Base-by-base conservation (phyloP, 176 grass and related monocot species). In the Echinochloa phyllopogon region DNA sequence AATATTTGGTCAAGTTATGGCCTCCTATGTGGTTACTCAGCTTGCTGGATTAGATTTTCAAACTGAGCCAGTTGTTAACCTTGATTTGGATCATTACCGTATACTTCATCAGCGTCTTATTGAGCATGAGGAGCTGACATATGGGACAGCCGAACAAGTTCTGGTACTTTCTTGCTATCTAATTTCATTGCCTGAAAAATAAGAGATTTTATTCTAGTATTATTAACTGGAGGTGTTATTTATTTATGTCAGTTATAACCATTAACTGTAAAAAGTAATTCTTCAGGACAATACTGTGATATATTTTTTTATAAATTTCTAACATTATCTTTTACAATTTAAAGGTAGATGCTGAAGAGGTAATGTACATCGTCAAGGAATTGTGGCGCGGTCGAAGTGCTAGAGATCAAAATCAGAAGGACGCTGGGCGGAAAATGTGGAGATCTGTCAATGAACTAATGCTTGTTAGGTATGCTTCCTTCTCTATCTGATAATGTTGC, bases 1-100 rank as follows among this genome's bases (percentile, higher is more conserved):
- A 87, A 96, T 98, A 84, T 94, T 98, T 79, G 93, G 96, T 72
- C 96, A 98, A 83, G 83, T 98, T 81, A 96, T 98, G 96, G 93
- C 96, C 5, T 94, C 96, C 15, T 95, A 94, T 80, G 91, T 98
- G 80, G 16, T 83, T 76, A 98, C 93, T 80, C 89, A 91, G 43
- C 83, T 95, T 67, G 85, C 96, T 33, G 72, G 88, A 38, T 84
- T 98, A 44, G 69, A 82, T 71, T 80, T 98, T 69, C 93, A 96
- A 84, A 95, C 87, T 71, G 96, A 98, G 58, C 96, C 93, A 60
- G 82, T 96, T 67, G 89, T 96, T 77, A 98, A 94, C 86, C 79
- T 98, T 71, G 96, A 98, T 98, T 85, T 94, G 86, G 93, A 98
- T 87, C 96, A 98, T 83, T 98, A 96, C 87, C 83, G 74, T 29